Base-by-base conservation (phyloP, 352 stramenopile genomes). In the Phytopythium oedochilum region DNA sequence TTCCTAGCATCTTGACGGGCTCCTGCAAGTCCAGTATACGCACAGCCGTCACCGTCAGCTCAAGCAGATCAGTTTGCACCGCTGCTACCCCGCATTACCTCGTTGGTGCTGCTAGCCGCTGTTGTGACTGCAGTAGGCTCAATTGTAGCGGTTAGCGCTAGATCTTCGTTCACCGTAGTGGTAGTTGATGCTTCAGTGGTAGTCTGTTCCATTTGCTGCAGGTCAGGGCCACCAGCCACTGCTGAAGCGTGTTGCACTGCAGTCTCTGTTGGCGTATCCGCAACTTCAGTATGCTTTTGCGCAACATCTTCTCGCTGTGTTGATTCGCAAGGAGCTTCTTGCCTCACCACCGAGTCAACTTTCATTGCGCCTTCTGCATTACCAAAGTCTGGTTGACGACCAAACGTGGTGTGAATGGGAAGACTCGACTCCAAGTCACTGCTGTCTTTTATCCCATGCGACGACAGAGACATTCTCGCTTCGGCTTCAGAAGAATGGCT, bases 1-100 rank as follows among this genome's bases (percentile, higher is more conserved):
- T 71, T 18, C 66, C 43, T 28, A 56, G 60, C 46, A n/a, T 28
- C n/a, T 53, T 43, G 2, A 11, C 12, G 6, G n/a, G 47, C 7
- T 48, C 23, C 42, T 48, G 42, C 20, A 15, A 10, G 17, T 9
- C 28, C 22, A 28, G 3, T 31, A 10, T 12, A 47, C 5, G 28
- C 7, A 10, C 15, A 48, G 25, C 20, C 23, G 34, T 34, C 14
- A 31, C 5, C 2, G 15, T 48, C 12, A 48, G 42, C 15, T 25
- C 7, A 10, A 44, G n/a, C n/a, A 14, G n/a, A 9, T 26, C n/a
- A 26, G 28, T 12, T 11, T 26, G 20, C 39, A 28, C 3, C 2
- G 12, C 10, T 45, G 39, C 8, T 45, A 20, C 20, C 1, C 39
- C 22, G 18, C 36, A 3, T 14, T 29, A 48, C 42, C 42, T 34